Evolutionary conservation across 2,329 filamentous ascomycete genomes (phyloP).

Genomic region (Geoglossum cookeanum): DNA sequence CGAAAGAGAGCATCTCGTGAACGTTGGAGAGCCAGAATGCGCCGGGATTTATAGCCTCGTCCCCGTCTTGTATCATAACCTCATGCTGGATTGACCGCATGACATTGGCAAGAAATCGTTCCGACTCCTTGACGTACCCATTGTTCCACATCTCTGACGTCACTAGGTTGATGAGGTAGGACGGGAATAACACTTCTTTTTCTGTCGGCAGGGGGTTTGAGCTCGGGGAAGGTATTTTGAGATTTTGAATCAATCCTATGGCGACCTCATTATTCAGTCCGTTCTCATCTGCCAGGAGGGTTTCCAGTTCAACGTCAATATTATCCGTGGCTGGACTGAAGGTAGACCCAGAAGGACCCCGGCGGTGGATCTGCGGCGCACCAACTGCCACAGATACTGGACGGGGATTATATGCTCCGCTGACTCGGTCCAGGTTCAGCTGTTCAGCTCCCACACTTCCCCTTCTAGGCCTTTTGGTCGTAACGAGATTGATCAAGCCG

Average conservation of each 20-base stretch:
- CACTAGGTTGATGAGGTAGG: conserved; percentile 95
- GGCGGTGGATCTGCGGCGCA: conserved; percentile 41
- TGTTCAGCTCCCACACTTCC: conserved; percentile 77
- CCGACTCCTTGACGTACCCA: conserved; percentile 96
- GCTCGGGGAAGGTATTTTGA: conserved; percentile 85
- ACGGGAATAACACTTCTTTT: conserved; percentile 96
- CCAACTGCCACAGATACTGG: conserved; percentile 75
- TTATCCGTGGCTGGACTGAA: conserved; percentile 72
- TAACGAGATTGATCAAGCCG: conserved; percentile 89
- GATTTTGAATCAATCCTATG: conserved; percentile 83
- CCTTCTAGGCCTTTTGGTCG: conserved; percentile 91
- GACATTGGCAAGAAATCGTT: conserved; percentile 94
- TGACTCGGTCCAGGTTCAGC: conserved; percentile 76
- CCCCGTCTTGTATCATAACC: conserved; percentile 96
- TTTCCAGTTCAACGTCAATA: conserved; percentile 87
- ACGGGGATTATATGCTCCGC: conserved; percentile 77
- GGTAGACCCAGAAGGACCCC: conserved; percentile 53
- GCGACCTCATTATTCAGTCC: conserved; percentile 93
- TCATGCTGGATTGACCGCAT: conserved; percentile 99
- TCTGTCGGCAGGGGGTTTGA: conserved; percentile 80
- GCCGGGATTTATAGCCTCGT: conserved; percentile 90
- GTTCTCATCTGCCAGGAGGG: conserved; percentile 84
- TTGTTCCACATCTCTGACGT: conserved; percentile 99
- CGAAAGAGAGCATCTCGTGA: conserved; percentile 98
- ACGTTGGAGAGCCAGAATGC: conserved; percentile 99